Base-by-base conservation (phyloP, 306 rosid species). In the Prinsepia uniflora region DNA sequence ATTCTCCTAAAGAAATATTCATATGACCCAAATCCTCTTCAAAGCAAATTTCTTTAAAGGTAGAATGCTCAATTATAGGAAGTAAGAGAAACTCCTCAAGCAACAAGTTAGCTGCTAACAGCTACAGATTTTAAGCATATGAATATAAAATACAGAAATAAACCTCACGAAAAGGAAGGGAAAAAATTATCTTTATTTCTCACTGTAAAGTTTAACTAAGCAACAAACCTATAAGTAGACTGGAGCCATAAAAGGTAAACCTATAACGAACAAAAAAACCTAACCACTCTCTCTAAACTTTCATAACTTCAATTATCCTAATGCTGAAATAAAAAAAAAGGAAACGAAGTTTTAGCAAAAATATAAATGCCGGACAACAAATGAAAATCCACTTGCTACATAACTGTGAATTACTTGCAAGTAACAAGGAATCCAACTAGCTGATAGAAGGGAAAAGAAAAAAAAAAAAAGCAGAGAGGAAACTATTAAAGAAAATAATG, bases 31-130 rank as follows among this genome's bases (percentile, higher is more conserved):
- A 48, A 5, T 48, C 58, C 8, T 59, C 45, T 30, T 2, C 22
- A 44, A 10, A 71, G 45, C 39, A 72, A 72, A 30, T 19, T 10
- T 22, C 40, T 72, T 46, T 69, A 18, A 0, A 34, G 47, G 68
- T 39, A 17, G 58, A 60, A 45, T 47, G 2, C 36, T 61, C 36
- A 36, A 57, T 14, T 24, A 14, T 10, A 30, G 48, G 64, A 17
- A 39, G 59, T 64, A 64, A 19, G 39, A 36, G 19, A 43, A 62
- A 15, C 42, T 43, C 55, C 40, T 42, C n/a, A 55, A 43, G 41
- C 24, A 43, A 30, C 41, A 13, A 65, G 43, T 20, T 15, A 41
- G 70, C 42, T 5, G 43, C 61, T 47, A 63, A 65, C 22, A 73
- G 24, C 59, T 24, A 12, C 59, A 71, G 24, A 12, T 30, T 65